Evolutionary conservation across 352 stramenopile species (phyloP), one percentile per base, ranked within the genome.

Genomic region (Phytopythium cucurbitacearum): DNA sequence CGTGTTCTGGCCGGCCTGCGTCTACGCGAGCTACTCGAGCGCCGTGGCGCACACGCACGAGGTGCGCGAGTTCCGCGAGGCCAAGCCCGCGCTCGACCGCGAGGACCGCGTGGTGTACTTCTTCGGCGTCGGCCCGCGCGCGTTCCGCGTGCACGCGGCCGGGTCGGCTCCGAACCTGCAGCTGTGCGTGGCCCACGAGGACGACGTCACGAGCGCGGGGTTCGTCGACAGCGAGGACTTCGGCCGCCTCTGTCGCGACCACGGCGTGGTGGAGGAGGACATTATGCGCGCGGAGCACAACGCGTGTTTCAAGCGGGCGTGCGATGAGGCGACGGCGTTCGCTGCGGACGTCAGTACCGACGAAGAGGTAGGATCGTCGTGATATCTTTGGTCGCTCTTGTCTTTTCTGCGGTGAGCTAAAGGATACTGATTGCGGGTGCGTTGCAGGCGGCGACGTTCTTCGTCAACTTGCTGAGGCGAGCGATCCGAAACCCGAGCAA

Each of bases 51-150:
- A 87, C 51, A 57, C 62, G 16, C 79, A 85, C 60, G 82, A 92
- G 36, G 40, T 80, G 41, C 64, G 46, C 42, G 38, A 53, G 4
- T 50, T 91, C 32, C 66, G 72, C 16, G 47, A 44, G 9, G 35
- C n/a, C 39, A 87, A 88, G 45, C 78, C 78, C 4, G 67, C 58
- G 56, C 62, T 88, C n/a, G 72, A 87, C 50, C 38, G 28, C 3
- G 85, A 91, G 49, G 81, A 94, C 57, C 70, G 71, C 57, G 57
- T 94, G n/a, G 51, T 94, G 40, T 84, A 82, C 59, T 92, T 91
- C 67, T 88, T 94, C 45, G 85, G 85, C 42, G 72, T 92, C 21
- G 70, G 67, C 2, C 59, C 64, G n/a, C 50, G 47, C 11, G 68
- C 65, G 10, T 70, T 58, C 36, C 67, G 64, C 35, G 65, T 67